Evolutionary conservation across 2,329 filamentous ascomycete genomes (phyloP), one percentile per base, ranked within the genome.

Genomic region (Thelonectria olida): DNA sequence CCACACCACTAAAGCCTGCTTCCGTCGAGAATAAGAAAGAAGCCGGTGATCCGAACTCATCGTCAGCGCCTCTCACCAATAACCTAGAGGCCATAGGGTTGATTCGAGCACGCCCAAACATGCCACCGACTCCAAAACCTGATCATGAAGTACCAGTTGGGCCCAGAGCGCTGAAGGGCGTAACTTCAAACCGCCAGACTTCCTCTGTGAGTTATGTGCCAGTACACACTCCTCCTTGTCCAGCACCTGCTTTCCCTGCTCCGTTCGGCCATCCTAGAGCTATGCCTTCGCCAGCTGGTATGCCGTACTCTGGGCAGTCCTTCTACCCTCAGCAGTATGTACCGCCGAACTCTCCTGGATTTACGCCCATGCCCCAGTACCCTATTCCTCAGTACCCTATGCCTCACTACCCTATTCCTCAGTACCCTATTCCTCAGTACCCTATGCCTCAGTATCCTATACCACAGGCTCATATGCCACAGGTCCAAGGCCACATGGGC

Each of bases 121-220:
- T 61, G 58, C 58, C 58, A 13, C 58, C 58, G 2, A 61, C 58
- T 2, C 58, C 58, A 17, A 57, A 41, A 10, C 41, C 47, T 3
- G 58, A 61, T 12, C 28, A 47, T 15, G 48, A 57, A 23, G 25
- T 61, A 25, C 13, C 45, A 15, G n/a, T 23, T 19, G 22, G 17
- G 7, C 41, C 44, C 9, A 31, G 12, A 17, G 20, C 8, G 4
- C 7, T 5, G 2, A 7, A n/a, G 17, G 17, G 9, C 6, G 28
- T 20, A 22, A 25, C 27, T 8, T 13, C 28, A 12, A 6, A n/a
- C 15, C 13, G 17, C 8, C 10, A 22, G 4, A 31, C 13, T 23
- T 7, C 42, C 7, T 55, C 53, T 17, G 38, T 28, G 7, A 38
- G 13, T 22, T 12, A 4, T 10, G n/a, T 31, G n/a, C 28, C 27